A percentile compares a stretch with the other conserved stretches of the same genome.
phyloP scores from a whole-genome alignment of 176 grass and related monocot genomes.

The Oryza australiensis region DNA sequence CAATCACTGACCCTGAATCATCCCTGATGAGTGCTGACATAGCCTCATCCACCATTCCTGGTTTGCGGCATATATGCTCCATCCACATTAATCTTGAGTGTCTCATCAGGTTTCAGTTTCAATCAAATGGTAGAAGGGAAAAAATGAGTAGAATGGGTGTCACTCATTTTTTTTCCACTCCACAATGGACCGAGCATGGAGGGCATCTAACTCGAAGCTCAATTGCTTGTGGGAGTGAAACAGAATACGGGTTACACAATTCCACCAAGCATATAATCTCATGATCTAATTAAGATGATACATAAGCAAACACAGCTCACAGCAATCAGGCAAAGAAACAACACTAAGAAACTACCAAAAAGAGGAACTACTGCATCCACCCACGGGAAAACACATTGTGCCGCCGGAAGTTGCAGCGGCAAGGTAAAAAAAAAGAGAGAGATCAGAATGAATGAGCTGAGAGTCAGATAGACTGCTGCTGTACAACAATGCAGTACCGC shows the following conservation, averaged over 20 bases:
- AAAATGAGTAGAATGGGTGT: too few relatives aligned
- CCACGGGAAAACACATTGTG: slow-evolving; percentile 6
- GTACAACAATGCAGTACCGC: slow-evolving; percentile 36
- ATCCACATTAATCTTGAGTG: too few relatives aligned
- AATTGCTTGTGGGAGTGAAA: neutral
- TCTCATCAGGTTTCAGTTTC: too few relatives aligned
- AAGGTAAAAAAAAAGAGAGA: neutral
- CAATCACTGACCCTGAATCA: too few relatives aligned
- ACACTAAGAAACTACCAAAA: slow-evolving; percentile 11
- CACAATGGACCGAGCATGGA: neutral
- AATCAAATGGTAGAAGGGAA: too few relatives aligned
- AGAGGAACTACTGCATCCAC: slow-evolving; percentile 24
- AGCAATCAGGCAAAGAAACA: slow-evolving; percentile 5
- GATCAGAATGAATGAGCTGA: slow-evolving; percentile 4
- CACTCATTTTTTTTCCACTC: neutral
- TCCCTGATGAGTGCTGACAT: too few relatives aligned
- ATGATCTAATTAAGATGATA: slow-evolving; percentile 28
- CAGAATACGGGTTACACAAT: neutral
- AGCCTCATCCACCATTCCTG: too few relatives aligned
- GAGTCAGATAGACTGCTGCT: slow-evolving; percentile 41
- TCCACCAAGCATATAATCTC: slow-evolving; percentile 7
- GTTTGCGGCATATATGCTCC: too few relatives aligned
- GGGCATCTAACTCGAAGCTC: neutral
- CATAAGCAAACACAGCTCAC: slow-evolving; percentile 19
- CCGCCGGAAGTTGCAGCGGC: neutral